Evolutionary conservation across 202 grass and related monocot species (phyloP).

Genomic region (Panicum hallii): DNA sequence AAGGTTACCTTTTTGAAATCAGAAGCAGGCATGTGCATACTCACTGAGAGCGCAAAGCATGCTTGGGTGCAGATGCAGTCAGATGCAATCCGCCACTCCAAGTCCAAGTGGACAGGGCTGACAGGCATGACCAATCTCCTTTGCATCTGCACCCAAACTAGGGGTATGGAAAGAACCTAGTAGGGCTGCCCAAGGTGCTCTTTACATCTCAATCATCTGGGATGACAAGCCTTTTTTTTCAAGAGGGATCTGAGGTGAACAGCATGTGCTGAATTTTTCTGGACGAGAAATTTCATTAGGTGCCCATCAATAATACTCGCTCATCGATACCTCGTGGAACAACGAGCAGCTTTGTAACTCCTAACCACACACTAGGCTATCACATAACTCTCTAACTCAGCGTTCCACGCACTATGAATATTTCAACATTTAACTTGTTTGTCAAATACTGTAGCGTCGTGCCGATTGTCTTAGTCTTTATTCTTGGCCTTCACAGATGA

Average conservation of each 20-base stretch:
- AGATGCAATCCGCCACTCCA: not conserved
- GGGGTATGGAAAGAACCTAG: constrained; percentile 13
- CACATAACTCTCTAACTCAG: not conserved
- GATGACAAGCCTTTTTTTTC: not conserved
- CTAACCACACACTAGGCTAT: too few relatives aligned
- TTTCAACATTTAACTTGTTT: not conserved
- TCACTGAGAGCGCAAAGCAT: constrained; percentile 32
- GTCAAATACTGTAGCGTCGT: not conserved
- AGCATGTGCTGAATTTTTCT: constrained; percentile 4
- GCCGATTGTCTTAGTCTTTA: not conserved
- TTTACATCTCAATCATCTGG: constrained; percentile 36
- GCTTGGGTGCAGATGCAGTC: constrained; percentile 3
- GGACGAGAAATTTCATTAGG: not conserved
- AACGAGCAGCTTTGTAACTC: too few relatives aligned
- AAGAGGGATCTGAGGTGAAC: not conserved
- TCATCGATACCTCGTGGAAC: too few relatives aligned
- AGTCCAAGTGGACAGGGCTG: constrained; percentile 37
- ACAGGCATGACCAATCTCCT: constrained; percentile 40
- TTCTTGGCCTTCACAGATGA: not conserved
- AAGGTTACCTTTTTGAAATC: constrained; percentile 44
- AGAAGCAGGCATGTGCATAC: constrained; percentile 46
- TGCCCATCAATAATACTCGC: not conserved
- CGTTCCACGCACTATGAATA: not conserved
- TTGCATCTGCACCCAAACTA: constrained; percentile 32
- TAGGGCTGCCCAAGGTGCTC: constrained; percentile 19